Evolutionary conservation across 768 basidiomycete species (phyloP).

Genomic region (Candolleomyces eurysporus): DNA sequence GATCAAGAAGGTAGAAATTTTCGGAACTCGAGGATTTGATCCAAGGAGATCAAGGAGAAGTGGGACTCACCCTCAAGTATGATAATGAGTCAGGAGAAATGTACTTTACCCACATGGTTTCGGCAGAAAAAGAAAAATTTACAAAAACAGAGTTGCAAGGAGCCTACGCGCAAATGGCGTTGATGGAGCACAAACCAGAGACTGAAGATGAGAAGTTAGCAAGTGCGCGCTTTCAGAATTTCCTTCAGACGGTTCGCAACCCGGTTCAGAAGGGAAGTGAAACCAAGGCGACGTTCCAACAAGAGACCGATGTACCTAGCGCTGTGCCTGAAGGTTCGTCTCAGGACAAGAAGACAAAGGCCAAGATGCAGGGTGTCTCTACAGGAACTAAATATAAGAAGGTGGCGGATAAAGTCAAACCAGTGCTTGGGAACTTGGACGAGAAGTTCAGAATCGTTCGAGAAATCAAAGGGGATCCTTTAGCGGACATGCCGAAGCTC

Average conservation of each 20-base stretch:
- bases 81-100: not conserved
- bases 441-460: slow-evolving; percentile 22
- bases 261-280: not conserved
- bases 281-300: too few species aligned
- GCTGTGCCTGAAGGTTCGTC: not conserved
- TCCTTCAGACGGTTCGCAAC: not conserved
- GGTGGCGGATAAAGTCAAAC: slow-evolving; percentile 24
- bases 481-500: slow-evolving; percentile 20
- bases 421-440: slow-evolving; percentile 19
- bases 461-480: slow-evolving; percentile 24
- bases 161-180: not conserved
- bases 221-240: too few species aligned
- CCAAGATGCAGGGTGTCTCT: slow-evolving; percentile 2
- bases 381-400: slow-evolving; percentile 28
- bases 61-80: slow-evolving; percentile 7
- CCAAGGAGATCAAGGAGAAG: slow-evolving; percentile 12
- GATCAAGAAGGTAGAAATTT: slow-evolving; percentile 1
- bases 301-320: too few species aligned
- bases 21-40: slow-evolving; percentile 16
- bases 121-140: not conserved
- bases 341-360: not conserved
- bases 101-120: not conserved
- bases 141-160: not conserved
- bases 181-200: not conserved
- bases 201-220: not conserved